Evolutionary conservation across 2,329 filamentous ascomycete species (phyloP).

Genomic region (Sporothrix euskadiensis): DNA sequence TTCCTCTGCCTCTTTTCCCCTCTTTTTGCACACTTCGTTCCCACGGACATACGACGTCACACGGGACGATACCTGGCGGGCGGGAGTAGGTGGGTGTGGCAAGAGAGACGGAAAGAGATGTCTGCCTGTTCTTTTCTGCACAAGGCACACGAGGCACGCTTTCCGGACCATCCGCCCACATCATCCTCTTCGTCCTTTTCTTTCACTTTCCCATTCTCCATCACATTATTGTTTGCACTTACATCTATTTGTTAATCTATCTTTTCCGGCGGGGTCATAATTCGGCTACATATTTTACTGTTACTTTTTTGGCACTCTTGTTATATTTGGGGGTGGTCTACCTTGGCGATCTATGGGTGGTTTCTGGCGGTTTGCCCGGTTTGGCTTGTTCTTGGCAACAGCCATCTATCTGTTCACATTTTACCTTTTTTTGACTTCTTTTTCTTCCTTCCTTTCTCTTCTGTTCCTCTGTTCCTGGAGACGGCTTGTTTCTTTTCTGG

Average conservation of each 20-base stretch:
- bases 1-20: neutral
- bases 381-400: neutral
- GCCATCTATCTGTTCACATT: neutral
- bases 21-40: neutral
- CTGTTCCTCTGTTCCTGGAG: neutral
- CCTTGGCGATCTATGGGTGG: neutral
- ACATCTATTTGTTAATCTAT: conserved; percentile 11
- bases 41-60: conserved; percentile 16
- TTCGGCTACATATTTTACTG: neutral
- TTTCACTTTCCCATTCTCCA: neutral
- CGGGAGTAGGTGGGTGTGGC: conserved; percentile 6
- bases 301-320: neutral
- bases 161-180: neutral
- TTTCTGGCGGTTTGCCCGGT: neutral
- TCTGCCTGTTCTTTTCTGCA: neutral
- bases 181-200: neutral
- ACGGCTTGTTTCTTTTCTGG: neutral
- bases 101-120: neutral
- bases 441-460: neutral
- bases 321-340: neutral
- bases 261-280: neutral
- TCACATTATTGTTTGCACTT: neutral
- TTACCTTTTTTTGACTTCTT: conserved; percentile 17
- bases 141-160: neutral
- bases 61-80: conserved; percentile 6